Evolutionary conservation across 1,284 basidiomycete species (phyloP), one percentile per base, ranked within the genome.

Genomic region (Singerocomus rubriflavus): DNA sequence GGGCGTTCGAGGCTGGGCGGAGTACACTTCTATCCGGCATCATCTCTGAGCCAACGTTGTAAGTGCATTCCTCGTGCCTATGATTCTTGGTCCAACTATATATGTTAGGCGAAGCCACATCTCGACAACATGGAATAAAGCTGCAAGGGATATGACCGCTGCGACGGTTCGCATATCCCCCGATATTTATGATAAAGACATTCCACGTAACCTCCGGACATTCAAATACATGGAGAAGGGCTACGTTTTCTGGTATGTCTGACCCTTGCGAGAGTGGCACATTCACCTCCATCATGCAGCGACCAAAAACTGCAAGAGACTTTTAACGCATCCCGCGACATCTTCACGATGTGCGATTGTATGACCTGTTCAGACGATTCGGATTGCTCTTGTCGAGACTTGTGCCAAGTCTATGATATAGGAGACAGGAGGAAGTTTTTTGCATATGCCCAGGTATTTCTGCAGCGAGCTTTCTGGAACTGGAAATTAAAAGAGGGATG

Each of bases 201-300:
- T 77, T 2, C 82, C 81, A 0, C 61, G 57, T 3, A 57, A 78
- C 10, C 61, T 71, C 2, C 56, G 64, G 0, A 60, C 58, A 16
- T 84, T 85, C 50, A 53, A 54, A 45, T 85, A 84, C 58, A 53
- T 80, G 13, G 82, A 85, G 57, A 66, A 65, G 31, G 69, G 69
- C 10, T 85, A 84, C 45, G 51, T 65, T 16, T 76, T 74, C 77
- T 76, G 59, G 44, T 78, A 53, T 14, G 48, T 51, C 33, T 13
- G 3, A 4, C 25, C 33, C 16, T 40, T 34, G 3, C 13, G 7
- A 21, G 26, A 27, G 34, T 41, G 42, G 29, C 17, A 21, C 43
- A n/a, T 50, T 56, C 42, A 51, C 45, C 17, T 54, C 30, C 41
- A 32, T 46, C 21, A n/a, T 38, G 25, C 39, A 66, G 65, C 12